These are phyloP conservation scores for Salvia rosmarinus DNA, from an alignment of 257 asterid species.

Conservation along the genomic window DNA sequence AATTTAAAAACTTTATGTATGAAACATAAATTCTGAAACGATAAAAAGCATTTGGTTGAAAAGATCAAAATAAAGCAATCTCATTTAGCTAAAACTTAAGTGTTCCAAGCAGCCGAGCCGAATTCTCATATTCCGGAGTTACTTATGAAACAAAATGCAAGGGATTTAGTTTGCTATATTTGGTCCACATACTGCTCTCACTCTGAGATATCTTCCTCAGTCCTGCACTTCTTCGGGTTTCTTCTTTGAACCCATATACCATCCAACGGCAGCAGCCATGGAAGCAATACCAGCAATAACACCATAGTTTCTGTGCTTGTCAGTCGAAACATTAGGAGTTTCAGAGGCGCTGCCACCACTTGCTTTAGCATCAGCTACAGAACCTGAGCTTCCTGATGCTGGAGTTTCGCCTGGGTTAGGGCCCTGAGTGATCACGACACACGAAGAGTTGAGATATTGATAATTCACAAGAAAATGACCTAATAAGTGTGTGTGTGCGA, in stretches of 20 bases:
- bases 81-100: neutral
- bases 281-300: slow-evolving; percentile 71
- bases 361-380: slow-evolving; percentile 63
- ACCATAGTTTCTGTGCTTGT: slow-evolving; percentile 69
- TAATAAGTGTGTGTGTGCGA: neutral
- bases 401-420: slow-evolving; percentile 68
- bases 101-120: slow-evolving; percentile 19
- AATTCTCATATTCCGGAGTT: slow-evolving; percentile 14
- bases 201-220: slow-evolving; percentile 34
- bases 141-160: slow-evolving; percentile 27
- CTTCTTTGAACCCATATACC: slow-evolving; percentile 67
- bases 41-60: too few relatives aligned
- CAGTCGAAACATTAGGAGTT: slow-evolving; percentile 63
- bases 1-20: too few relatives aligned
- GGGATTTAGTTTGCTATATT: slow-evolving; percentile 39
- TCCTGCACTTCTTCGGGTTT: slow-evolving; percentile 68
- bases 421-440: slow-evolving; percentile 52
- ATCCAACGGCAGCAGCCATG: slow-evolving; percentile 65
- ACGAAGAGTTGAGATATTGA: slow-evolving; percentile 12
- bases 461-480: slow-evolving; percentile 5
- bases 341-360: slow-evolving; percentile 48
- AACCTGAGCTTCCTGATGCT: slow-evolving; percentile 58
- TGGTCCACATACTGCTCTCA: neutral
- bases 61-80: slow-evolving; percentile 11
- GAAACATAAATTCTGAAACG: too few relatives aligned